phyloP scores from a whole-genome alignment of 169 alveolate species.

The Toxoplasma gondii region DNA sequence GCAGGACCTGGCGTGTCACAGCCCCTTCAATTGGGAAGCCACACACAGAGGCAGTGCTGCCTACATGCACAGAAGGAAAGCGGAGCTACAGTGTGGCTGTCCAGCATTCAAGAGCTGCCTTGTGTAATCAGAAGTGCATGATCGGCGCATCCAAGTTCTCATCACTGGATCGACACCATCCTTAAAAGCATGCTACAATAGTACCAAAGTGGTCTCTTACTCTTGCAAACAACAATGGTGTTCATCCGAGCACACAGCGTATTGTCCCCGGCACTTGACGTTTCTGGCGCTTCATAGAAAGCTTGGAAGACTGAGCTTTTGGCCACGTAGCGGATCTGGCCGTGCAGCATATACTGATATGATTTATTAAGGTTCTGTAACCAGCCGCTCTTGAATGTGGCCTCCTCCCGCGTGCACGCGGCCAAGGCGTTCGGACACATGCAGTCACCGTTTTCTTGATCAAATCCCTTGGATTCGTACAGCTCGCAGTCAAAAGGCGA shows the following conservation, averaged over 20 bases:
- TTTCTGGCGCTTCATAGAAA: not conserved
- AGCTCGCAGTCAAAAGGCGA: not conserved
- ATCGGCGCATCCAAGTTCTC: no score
- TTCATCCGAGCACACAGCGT: not conserved
- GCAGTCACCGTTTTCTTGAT: not conserved
- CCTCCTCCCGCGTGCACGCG: conserved; percentile 16
- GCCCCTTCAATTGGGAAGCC: no score
- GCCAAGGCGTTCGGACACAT: not conserved
- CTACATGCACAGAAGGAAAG: no score
- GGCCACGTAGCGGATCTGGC: not conserved
- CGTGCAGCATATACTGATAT: not conserved
- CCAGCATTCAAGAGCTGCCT: no score
- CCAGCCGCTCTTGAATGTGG: not conserved
- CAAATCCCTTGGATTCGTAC: not conserved
- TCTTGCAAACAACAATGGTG: not conserved
- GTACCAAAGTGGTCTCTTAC: not conserved
- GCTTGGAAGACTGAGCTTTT: not conserved
- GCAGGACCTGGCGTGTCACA: no score
- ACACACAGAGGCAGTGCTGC: no score
- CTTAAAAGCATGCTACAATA: no score
- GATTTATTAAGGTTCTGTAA: not conserved
- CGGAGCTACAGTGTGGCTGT: no score
- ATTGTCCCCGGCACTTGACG: not conserved
- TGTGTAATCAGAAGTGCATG: no score
- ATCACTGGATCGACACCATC: no score